Conservation (phyloP, 306 rosid species). For the Hippophae tibetana region DNA sequence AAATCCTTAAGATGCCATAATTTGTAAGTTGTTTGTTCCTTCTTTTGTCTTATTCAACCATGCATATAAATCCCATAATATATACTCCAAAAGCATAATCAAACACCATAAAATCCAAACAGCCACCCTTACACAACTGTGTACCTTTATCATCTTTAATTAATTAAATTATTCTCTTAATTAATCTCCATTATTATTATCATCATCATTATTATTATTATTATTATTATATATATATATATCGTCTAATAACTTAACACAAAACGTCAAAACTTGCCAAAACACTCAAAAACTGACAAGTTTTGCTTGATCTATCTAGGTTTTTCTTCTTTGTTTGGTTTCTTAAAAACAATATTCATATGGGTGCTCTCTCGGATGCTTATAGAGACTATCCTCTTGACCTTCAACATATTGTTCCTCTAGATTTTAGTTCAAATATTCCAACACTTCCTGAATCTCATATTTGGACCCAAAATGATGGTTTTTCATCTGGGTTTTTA, state of each 20-base stretch:
- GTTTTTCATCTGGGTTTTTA: conserved; percentile 2
- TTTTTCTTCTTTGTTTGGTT: not conserved
- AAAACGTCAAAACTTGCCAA: not conserved
- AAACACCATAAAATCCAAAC: conserved; percentile 43
- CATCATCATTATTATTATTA: too few species aligned
- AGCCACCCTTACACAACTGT: conserved; percentile 46
- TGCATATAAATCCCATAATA: not conserved
- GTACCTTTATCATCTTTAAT: conserved; percentile 23
- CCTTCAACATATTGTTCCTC: conserved; percentile 41
- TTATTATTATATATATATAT: not conserved
- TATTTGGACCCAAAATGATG: conserved; percentile 34
- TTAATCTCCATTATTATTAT: too few species aligned
- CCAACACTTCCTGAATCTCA: conserved; percentile 57
- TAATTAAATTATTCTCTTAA: conserved; percentile 6
- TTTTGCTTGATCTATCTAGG: not conserved
- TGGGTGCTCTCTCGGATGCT: conserved; percentile 42
- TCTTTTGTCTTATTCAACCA: conserved; percentile 37
- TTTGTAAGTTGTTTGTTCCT: conserved; percentile 28
- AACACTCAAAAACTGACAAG: not conserved
- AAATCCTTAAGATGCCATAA: conserved; percentile 23
- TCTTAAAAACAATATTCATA: not conserved
- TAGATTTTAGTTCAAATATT: conserved; percentile 40
- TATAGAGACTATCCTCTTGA: conserved; percentile 30
- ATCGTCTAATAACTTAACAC: not conserved
- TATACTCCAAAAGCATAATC: conserved; percentile 23